Percentiles rank a stretch among this genome's conserved stretches.
Evolutionary conservation across 2,329 filamentous ascomycete genomes (phyloP).

Genomic region (Ploettnerulaceae sp.): DNA sequence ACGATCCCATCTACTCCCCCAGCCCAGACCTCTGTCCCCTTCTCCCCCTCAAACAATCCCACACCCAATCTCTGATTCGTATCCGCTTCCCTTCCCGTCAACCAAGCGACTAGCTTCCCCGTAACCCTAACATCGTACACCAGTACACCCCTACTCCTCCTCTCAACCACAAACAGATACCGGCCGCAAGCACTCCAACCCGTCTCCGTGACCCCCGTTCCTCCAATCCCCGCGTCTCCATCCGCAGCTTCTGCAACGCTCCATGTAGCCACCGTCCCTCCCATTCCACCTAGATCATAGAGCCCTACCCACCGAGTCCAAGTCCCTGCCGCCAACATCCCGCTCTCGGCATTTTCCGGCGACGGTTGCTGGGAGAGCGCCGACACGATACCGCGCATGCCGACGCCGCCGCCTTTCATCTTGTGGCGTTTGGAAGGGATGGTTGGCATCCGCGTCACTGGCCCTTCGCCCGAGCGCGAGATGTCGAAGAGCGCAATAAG

Average conservation of each 20-base stretch:
- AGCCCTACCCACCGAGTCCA: conserved; percentile 59
- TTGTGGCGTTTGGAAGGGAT: conserved; percentile 56
- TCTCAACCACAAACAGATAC: conserved; percentile 59
- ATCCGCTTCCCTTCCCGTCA: conserved; percentile 45
- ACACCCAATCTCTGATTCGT: conserved; percentile 54
- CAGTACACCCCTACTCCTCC: conserved; percentile 49
- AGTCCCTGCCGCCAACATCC: conserved; percentile 55
- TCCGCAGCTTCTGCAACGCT: conserved; percentile 51
- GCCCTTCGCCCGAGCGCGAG: conserved; percentile 47
- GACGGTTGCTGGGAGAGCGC: conserved; percentile 46
- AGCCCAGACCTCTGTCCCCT: conserved; percentile 58
- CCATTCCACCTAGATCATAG: conserved; percentile 54
- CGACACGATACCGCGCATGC: conserved; percentile 59
- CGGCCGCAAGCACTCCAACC: conserved; percentile 59
- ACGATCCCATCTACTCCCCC: conserved; percentile 51
- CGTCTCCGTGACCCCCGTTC: conserved; percentile 58
- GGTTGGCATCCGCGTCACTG: conserved; percentile 51
- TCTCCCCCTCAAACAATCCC: conserved; percentile 47
- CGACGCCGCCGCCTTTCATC: conserved; percentile 55
- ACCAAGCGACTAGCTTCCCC: conserved; percentile 49
- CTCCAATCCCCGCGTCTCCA: conserved; percentile 45
- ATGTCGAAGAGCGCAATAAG: conserved; percentile 57
- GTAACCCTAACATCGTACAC: conserved; percentile 60
- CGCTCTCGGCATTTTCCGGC: conserved; percentile 26
- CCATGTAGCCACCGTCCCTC: conserved; percentile 54